phyloP scores from a whole-genome alignment of 164 flowering plant species.

The Nymphaea thermarum region DNA sequence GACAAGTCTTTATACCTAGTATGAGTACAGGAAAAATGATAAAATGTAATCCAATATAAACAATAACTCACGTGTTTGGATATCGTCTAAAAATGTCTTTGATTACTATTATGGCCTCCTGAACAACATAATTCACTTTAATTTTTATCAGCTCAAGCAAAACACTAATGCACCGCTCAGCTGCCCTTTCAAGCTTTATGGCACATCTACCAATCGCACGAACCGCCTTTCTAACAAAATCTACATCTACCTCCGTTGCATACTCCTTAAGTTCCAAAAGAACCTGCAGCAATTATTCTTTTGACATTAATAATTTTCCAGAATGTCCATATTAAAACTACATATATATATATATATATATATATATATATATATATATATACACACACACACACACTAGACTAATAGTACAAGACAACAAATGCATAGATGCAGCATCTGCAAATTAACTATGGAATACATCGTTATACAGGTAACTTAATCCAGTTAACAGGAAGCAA shows the following conservation, averaged over 20 bases:
- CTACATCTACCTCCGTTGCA: slow-evolving; percentile 99
- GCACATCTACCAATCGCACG: slow-evolving; percentile 99
- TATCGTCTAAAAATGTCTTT: slow-evolving; percentile 98
- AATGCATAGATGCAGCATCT: too few species aligned
- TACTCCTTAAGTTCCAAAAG: slow-evolving; percentile 96
- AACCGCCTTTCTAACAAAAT: slow-evolving; percentile 98
- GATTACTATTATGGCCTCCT: slow-evolving; percentile 97
- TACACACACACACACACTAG: too few species aligned
- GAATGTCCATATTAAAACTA: too few species aligned
- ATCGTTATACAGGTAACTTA: too few species aligned
- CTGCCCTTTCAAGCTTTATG: slow-evolving; percentile 94
- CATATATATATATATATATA: too few species aligned
- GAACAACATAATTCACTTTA: slow-evolving; percentile 98
- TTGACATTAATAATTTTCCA: background rate
- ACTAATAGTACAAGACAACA: too few species aligned
- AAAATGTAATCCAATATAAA: background rate
- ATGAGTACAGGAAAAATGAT: background rate
- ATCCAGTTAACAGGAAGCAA: too few species aligned
- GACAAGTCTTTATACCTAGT: background rate
- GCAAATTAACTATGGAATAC: too few species aligned
- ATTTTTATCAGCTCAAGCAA: slow-evolving; percentile 96
- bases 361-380: too few species aligned
- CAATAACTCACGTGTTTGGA: slow-evolving; percentile 74
- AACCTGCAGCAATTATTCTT: slow-evolving; percentile 34
- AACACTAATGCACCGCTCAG: slow-evolving; percentile 97